Percentiles rank a stretch among this genome's conserved stretches.
Evolutionary conservation across 106 monocot species (phyloP).

Genomic region (Platanthera guangdongensis): DNA sequence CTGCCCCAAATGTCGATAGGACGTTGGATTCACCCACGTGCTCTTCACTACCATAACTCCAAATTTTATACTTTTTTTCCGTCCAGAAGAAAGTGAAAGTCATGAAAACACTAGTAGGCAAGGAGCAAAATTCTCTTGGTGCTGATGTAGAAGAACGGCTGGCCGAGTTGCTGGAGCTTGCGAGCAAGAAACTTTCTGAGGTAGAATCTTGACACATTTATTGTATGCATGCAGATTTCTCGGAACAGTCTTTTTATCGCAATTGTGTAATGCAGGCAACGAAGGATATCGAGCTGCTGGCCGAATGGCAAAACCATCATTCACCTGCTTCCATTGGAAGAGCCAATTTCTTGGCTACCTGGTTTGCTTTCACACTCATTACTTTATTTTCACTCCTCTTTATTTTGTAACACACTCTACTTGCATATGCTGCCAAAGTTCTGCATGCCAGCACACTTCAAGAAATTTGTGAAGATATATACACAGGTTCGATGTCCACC

Average conservation of each 20-base stretch:
- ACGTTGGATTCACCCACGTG: too few relatives aligned
- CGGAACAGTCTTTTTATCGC: background rate
- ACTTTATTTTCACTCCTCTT: background rate
- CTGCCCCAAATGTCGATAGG: too few relatives aligned
- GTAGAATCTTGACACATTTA: background rate
- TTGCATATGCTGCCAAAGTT: too few relatives aligned
- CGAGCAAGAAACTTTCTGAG: background rate
- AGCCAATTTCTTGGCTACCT: background rate
- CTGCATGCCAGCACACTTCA: too few relatives aligned
- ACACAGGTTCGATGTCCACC: too few relatives aligned
- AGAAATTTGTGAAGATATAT: too few relatives aligned
- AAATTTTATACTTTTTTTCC: too few relatives aligned
- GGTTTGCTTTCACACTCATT: background rate
- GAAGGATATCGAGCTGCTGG: background rate
- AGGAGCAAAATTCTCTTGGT: slow-evolving; percentile 25
- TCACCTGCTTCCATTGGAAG: slow-evolving; percentile 1
- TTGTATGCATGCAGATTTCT: background rate
- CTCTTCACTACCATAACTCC: too few relatives aligned
- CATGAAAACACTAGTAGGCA: slow-evolving; percentile 17
- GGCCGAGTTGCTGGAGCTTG: slow-evolving; percentile 11
- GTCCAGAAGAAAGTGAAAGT: slow-evolving; percentile 13
- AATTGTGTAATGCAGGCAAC: background rate
- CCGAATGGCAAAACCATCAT: slow-evolving; percentile 1
- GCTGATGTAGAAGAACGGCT: slow-evolving; percentile 30
- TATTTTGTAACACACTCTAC: background rate